phyloP scores from a whole-genome alignment of 73 alveolate species.

The Paraurostyla sp. region DNA sequence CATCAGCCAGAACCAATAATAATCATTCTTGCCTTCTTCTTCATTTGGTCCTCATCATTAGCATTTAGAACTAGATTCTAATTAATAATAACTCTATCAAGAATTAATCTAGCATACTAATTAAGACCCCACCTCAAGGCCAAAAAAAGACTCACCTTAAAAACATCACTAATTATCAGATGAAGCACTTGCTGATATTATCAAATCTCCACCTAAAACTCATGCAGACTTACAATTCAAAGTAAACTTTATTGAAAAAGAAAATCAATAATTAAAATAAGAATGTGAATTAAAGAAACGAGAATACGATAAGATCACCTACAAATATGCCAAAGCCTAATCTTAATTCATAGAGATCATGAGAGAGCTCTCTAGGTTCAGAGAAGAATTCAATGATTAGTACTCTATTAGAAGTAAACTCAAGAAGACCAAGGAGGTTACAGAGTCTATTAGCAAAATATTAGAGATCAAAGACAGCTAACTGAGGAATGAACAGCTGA shows the following conservation, averaged over 20 bases:
- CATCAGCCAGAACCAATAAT: too few relatives aligned
- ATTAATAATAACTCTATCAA: too few relatives aligned
- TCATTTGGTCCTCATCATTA: too few relatives aligned
- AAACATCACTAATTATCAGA: too few relatives aligned
- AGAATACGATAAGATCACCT: slow-evolving; percentile 32
- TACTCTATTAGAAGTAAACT: slow-evolving; percentile 48
- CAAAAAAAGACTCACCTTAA: too few relatives aligned
- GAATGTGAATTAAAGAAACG: neutral
- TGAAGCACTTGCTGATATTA: too few relatives aligned
- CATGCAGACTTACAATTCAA: neutral
- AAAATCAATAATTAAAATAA: neutral
- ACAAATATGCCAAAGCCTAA: slow-evolving; percentile 54
- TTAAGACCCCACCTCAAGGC: too few relatives aligned
- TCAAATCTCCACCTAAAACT: neutral
- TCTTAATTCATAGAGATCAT: slow-evolving; percentile 48
- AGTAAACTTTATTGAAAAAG: slow-evolving; percentile 10
- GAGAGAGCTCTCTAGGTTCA: slow-evolving; percentile 61
- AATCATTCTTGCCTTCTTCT: too few relatives aligned
- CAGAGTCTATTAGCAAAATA: slow-evolving; percentile 1
- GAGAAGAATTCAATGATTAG: slow-evolving; percentile 48
- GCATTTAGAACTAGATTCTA: too few relatives aligned
- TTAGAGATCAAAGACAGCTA: neutral
- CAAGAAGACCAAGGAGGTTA: slow-evolving; percentile 28
- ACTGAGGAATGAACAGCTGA: neutral
- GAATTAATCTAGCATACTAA: too few relatives aligned